These are phyloP conservation scores for Thielaviopsis populi DNA, from an alignment of 2,329 filamentous ascomycete species.

Conservation along the genomic window DNA sequence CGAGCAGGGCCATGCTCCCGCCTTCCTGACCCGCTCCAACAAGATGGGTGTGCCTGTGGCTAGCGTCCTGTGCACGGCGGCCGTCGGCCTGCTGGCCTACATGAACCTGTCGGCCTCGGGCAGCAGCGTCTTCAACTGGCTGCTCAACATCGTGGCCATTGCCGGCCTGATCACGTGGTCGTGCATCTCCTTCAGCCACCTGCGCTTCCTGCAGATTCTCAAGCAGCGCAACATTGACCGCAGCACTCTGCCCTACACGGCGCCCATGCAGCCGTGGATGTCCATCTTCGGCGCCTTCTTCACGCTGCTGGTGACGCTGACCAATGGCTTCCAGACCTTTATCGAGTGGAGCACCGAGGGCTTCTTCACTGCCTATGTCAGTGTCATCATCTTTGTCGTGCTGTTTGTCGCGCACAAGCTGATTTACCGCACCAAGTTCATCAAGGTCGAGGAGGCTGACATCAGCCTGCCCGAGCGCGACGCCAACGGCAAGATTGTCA, in stretches of 20 bases:
- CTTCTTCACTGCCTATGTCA: constrained; percentile 52
- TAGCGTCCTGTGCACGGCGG: constrained; percentile 38
- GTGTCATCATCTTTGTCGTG: constrained; percentile 46
- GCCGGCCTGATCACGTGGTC: constrained; percentile 58
- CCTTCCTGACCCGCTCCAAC: constrained; percentile 44
- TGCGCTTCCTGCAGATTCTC: constrained; percentile 50
- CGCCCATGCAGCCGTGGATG: constrained; percentile 47
- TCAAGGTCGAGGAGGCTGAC: constrained; percentile 27
- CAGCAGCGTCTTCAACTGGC: constrained; percentile 52
- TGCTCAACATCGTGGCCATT: constrained; percentile 54
- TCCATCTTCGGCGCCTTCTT: constrained; percentile 52
- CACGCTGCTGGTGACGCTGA: constrained; percentile 47
- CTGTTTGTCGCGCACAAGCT: constrained; percentile 48
- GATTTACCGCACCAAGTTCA: constrained; percentile 27
- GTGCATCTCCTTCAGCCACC: constrained; percentile 48
- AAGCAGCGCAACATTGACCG: constrained; percentile 41
- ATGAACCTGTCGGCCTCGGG: constrained; percentile 47
- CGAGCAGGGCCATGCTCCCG: constrained; percentile 47
- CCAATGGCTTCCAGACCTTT: constrained; percentile 55
- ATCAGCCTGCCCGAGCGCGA: constrained; percentile 18
- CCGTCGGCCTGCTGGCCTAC: constrained; percentile 50
- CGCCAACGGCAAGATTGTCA: neutral
- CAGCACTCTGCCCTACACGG: constrained; percentile 42
- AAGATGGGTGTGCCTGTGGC: constrained; percentile 45
- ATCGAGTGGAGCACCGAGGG: constrained; percentile 44